Evolutionary conservation across 2,329 filamentous ascomycete species (phyloP).

Genomic region (Alternaria sp.): DNA sequence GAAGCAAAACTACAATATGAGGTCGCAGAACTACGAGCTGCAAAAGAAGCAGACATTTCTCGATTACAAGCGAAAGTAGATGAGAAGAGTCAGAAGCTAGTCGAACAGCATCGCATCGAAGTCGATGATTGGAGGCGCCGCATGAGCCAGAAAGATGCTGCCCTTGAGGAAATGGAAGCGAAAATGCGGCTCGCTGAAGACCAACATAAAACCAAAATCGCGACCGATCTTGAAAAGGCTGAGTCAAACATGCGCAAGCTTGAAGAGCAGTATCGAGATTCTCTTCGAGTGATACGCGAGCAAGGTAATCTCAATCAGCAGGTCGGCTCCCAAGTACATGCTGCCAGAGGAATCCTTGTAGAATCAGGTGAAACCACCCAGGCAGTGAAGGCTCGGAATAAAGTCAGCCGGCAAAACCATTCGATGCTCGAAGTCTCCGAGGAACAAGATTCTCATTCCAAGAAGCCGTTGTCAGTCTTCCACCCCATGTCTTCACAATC

Average conservation of each 20-base stretch:
- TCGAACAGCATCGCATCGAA: slow-evolving; percentile 13
- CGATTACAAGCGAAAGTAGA: slow-evolving; percentile 7
- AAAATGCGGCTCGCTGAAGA: slow-evolving; percentile 18
- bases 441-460: neutral
- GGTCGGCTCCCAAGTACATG: neutral
- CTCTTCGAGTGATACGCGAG: neutral
- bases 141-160: slow-evolving; percentile 17
- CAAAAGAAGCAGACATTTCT: slow-evolving; percentile 14
- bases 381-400: slow-evolving; percentile 26
- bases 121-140: slow-evolving; percentile 18
- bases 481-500: neutral
- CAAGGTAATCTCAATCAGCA: neutral
- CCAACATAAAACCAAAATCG: slow-evolving; percentile 24
- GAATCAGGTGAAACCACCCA: slow-evolving; percentile 6
- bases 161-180: slow-evolving; percentile 26
- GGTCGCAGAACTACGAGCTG: slow-evolving; percentile 15
- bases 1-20: slow-evolving; percentile 23
- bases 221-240: slow-evolving; percentile 20
- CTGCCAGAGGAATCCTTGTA: neutral
- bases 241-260: slow-evolving; percentile 7
- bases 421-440: slow-evolving; percentile 14
- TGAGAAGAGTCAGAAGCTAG: slow-evolving; percentile 3
- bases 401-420: slow-evolving; percentile 29
- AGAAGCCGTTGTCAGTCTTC: neutral
- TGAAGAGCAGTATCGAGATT: slow-evolving; percentile 3